Base-by-base conservation (phyloP, 345 rosid species). In the Populus simonii region DNA sequence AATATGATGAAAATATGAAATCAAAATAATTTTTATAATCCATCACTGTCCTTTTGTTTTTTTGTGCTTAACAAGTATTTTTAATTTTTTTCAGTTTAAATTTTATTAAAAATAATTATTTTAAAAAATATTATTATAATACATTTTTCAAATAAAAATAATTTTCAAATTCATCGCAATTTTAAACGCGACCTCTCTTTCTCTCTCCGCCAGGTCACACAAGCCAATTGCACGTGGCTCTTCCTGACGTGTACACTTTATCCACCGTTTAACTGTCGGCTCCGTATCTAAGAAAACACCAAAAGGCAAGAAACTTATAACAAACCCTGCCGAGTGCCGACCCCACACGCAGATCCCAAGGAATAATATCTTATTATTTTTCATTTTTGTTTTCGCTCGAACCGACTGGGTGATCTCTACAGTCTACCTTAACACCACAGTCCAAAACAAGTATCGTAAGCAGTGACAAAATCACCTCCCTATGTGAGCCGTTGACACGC, bases 391-490 rank as follows among this genome's bases (percentile, higher is more conserved):
- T 43, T 16, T 53, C 22, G 66, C 36, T 47, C 66, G 73, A 53
- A 71, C 80, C 73, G 77, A 47, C 73, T 55, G 33, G n/a, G n/a
- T 43, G 17, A 29, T 59, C 10, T 10, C 25, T 59, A 59, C 63
- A 57, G 63, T n/a, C 1, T 22, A 57, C 13, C 25, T 2, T 10
- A 10, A 0, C 87, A 67, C 92, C 41, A 80, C 76, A 25, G 88
- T 91, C 98, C 99, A 90, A 93, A 88, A 84, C 45, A 72, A 59
- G 70, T 81, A 86, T 59, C 89, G 98, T 86, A 95, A 89, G 99
- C 98, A 83, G 74, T 95, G 98, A 95, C 97, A 85, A 87, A 92
- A 92, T 84, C 87, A 68, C 33, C 78, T 43, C 61, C 20, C 33
- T 70, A 68, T 70, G 84, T 81, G 88, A 82, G 81, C 80, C 63